Evolutionary conservation across 495 filamentous ascomycete species (phyloP), one percentile per base, ranked within the genome.

Genomic region (Xylaria flabelliformis): DNA sequence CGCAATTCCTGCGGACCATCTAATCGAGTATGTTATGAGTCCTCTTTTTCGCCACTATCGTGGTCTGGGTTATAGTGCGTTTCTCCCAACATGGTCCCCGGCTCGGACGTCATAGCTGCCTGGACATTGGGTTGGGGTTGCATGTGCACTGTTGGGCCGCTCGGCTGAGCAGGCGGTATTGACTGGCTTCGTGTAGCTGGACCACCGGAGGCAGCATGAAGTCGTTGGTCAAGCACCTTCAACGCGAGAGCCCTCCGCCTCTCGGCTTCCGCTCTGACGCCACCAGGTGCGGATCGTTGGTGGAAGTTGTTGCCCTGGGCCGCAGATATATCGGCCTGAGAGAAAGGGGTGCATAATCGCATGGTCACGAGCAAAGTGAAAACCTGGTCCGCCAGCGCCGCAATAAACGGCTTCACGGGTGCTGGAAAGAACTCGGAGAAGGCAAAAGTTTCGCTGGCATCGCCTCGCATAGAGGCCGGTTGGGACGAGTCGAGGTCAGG

Each of bases 391-490:
- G 93, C 88, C 41, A 98, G 77, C 64, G 88, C 86, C 24, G 91
- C 86, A 69, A 98, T 86, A 17, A 93, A 88, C 5, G 92, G 91
- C 67, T 97, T 93, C 19, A 94, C 84, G 39, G 90, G 89, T 55
- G 97, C 95, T 3, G 96, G 96, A 83, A 98, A 98, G 80, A 99
- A 98, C 77, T 93, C 92, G 72, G 95, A 91, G 78, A 97, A 97
- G 46, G 93, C 91, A 77, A 99, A 98, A 0, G 95, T 97, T 79
- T 99, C 96, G 76, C 92, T 95, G 21, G 97, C 94, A 77, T 99
- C 96, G 64, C 96, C 96, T 74, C 90, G 86, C 67, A 93, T 84
- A 12, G 84, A 82, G 50, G 82, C 78, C 42, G 91, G 85, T 77
- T 95, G 93, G n/a, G 87, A 86, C 32, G 84, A 82, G 79, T 89